phyloP scores from a whole-genome alignment of 768 basidiomycete species.

The Myochromella boudieri region DNA sequence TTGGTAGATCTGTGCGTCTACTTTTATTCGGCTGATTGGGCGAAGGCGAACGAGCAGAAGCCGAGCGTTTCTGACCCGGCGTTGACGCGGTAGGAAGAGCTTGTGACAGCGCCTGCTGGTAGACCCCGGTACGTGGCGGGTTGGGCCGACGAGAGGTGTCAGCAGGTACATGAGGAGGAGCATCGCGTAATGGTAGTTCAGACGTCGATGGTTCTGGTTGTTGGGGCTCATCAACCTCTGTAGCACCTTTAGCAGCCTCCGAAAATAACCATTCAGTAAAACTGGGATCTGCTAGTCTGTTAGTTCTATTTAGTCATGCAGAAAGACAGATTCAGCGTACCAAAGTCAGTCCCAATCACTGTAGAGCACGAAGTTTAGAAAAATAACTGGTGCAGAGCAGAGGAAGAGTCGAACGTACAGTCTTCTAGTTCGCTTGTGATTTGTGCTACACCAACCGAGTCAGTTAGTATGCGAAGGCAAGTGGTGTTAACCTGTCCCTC shows the following conservation, averaged over 20 bases:
- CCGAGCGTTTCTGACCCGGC: constrained; percentile 61
- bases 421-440: constrained; percentile 89
- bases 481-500: constrained; percentile 22
- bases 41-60: constrained; percentile 68
- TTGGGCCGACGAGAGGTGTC: constrained; percentile 46
- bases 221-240: constrained; percentile 45
- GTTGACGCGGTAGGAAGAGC: constrained; percentile 50
- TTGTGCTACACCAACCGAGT: constrained; percentile 52
- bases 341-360: constrained; percentile 83
- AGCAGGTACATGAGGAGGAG: constrained; percentile 29
- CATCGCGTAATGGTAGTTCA: constrained; percentile 31
- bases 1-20: constrained; percentile 75
- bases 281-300: constrained; percentile 53
- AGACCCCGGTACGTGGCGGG: constrained; percentile 57
- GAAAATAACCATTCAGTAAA: constrained; percentile 91
- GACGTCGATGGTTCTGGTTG: constrained; percentile 36
- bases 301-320: constrained; percentile 18
- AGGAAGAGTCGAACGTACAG: constrained; percentile 40
- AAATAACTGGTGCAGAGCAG: not conserved
- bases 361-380: constrained; percentile 7
- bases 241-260: constrained; percentile 71
- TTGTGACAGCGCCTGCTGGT: constrained; percentile 75
- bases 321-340: constrained; percentile 36
- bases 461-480: constrained; percentile 9
- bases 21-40: constrained; percentile 67